Evolutionary conservation across 345 rosid species (phyloP).

Genomic region (Salix koriyanagi): DNA sequence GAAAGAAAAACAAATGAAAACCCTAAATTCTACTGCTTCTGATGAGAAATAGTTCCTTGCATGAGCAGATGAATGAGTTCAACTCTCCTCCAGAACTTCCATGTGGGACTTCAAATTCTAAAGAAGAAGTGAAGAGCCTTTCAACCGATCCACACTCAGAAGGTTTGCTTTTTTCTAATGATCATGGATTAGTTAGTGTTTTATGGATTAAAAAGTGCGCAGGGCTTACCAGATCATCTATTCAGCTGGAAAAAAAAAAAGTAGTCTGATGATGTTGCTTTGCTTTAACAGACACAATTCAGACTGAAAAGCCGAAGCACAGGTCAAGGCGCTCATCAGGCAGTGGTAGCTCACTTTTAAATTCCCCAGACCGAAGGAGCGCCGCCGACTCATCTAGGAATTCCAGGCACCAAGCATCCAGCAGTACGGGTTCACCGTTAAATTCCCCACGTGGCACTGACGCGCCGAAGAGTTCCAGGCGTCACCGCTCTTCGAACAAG

Average conservation of each 20-base stretch:
- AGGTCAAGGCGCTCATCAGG: constrained; percentile 27
- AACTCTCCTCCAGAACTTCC: constrained; percentile 14
- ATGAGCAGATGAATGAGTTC: constrained; percentile 42
- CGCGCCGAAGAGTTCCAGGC: constrained; percentile 34
- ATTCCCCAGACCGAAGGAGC: constrained; percentile 10
- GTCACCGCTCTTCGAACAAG: constrained; percentile 22
- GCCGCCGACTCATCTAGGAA: neutral
- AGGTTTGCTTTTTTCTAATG: constrained; percentile 21
- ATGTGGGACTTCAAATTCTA: constrained; percentile 9
- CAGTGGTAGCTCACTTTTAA: neutral
- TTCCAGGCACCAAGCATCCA: constrained; percentile 5
- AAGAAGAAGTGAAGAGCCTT: constrained; percentile 3
- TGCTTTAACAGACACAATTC: constrained; percentile 19
- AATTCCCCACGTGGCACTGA: constrained; percentile 25
- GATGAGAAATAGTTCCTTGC: neutral
- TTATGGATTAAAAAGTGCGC: neutral
- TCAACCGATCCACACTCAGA: neutral
- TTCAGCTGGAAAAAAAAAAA: neutral
- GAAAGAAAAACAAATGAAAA: too few species aligned
- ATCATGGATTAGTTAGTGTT: neutral
- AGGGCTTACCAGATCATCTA: neutral
- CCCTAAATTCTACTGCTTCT: neutral
- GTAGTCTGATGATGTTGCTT: neutral
- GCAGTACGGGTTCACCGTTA: constrained; percentile 12
- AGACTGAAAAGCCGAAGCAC: constrained; percentile 30